Percentiles rank a stretch among this genome's conserved stretches.
Conservation (phyloP, 306 rosid genomes). For the Glycine soja region DNA sequence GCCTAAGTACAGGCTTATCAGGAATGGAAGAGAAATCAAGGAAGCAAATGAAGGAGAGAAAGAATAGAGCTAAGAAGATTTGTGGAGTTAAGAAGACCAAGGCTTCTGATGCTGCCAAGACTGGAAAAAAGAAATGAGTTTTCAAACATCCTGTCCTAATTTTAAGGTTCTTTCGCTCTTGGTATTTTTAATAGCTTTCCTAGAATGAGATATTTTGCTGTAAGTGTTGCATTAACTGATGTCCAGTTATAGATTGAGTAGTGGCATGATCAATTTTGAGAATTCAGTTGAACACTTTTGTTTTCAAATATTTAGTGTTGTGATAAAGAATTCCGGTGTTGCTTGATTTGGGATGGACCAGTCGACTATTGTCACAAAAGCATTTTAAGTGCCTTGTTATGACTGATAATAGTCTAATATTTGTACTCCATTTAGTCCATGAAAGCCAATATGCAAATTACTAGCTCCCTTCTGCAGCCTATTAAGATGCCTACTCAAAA, state of each 20-base stretch:
- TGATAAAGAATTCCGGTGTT: neutral
- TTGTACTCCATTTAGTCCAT: neutral
- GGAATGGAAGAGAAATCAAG: conserved; percentile 96
- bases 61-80: conserved; percentile 91
- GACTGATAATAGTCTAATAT: neutral
- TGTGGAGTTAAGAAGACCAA: conserved; percentile 97
- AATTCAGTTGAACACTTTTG: conserved; percentile 29
- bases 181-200: conserved; percentile 40
- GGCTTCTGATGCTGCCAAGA: conserved; percentile 90
- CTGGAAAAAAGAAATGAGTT: conserved; percentile 80
- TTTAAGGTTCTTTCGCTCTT: conserved; percentile 39
- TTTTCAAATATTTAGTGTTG: neutral
- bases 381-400: neutral
- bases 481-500: neutral
- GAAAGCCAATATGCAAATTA: neutral
- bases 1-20: conserved; percentile 89
- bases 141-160: conserved; percentile 17
- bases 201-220: conserved; percentile 35
- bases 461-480: neutral
- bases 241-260: conserved; percentile 39
- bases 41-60: conserved; percentile 95
- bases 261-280: conserved; percentile 50
- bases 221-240: conserved; percentile 20
- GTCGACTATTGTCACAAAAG: neutral
- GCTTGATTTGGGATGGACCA: conserved; percentile 4